Evolutionary conservation across 2,329 filamentous ascomycete species (phyloP), one percentile per base, ranked within the genome.

Genomic region (Alternaria hordeiaustralica): DNA sequence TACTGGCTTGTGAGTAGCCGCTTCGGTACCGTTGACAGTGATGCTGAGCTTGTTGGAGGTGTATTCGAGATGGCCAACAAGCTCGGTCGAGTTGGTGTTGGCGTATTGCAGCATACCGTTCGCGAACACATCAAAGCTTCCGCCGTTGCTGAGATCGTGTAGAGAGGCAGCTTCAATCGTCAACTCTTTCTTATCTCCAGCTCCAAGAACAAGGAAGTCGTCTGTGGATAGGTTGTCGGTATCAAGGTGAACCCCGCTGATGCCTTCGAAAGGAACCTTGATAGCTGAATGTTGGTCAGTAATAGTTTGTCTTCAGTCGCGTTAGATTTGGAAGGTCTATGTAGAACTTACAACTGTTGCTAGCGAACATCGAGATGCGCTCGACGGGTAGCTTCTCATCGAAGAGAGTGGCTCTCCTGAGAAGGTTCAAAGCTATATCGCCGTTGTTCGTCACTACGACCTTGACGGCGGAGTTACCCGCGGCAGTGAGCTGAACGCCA

Each of bases 1-100:
- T 36, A 83, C 80, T 50, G 47, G 7, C 47, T 50, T 28, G 47
- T 18, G 47, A 7, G 70, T 71, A 49, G 83, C 82, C 10, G 89
- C 89, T 53, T 84, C 75, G 11, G 79, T 79, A 18, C 86, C 88
- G 66, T 91, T 85, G 45, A 92, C 82, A 6, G 83, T 78, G 64
- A 89, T 82, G 55, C 82, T 83, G 51, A 91, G 78, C 15, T 83
- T 82, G 79, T 91, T 91, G 73, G 87, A 88, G 56, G 83, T 79
- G 79, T 86, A 91, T 11, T 84, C 76, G 3, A 90, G 75, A 47
- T 83, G 84, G 11, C 86, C 88, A 10, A 84, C 77, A 36, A 92
- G 83, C 44, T 84, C 79, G 21, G 83, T 81, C 28, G 88, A 86
- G 59, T 85, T 86, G 11, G 83, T 82, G 47, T 74, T 72, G 11